These are phyloP conservation scores for Cyberlindnera euphorbiiphila DNA, from an alignment of 805 yeast genomes.

Conservation along the genomic window DNA sequence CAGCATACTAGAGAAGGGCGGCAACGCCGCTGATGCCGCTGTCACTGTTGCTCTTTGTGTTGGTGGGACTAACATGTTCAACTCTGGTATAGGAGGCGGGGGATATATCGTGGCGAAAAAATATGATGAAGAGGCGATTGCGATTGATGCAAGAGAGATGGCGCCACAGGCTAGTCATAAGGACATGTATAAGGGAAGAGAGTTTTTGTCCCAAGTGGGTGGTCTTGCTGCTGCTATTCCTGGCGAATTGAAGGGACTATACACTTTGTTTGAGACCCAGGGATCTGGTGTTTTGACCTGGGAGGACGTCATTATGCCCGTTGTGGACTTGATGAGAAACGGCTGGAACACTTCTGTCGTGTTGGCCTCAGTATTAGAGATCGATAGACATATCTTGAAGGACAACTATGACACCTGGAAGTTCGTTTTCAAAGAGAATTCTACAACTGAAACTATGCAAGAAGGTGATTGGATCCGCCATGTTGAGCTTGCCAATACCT, in stretches of 20 bases:
- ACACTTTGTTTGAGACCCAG: constrained; percentile 51
- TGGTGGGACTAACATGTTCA: constrained; percentile 77
- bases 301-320: constrained; percentile 73
- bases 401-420: constrained; percentile 47
- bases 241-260: constrained; percentile 86
- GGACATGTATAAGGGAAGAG: constrained; percentile 57
- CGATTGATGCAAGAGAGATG: constrained; percentile 84
- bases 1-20: constrained; percentile 34
- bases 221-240: constrained; percentile 91
- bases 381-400: constrained; percentile 33
- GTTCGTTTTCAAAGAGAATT: constrained; percentile 42
- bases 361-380: constrained; percentile 40
- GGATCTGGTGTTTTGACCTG: constrained; percentile 73
- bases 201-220: constrained; percentile 58
- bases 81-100: constrained; percentile 90
- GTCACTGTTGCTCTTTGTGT: constrained; percentile 85
- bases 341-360: constrained; percentile 60
- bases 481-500: constrained; percentile 59
- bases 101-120: constrained; percentile 50
- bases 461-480: constrained; percentile 62
- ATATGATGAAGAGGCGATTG: constrained; percentile 46
- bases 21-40: constrained; percentile 93
- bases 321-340: constrained; percentile 53
- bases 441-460: constrained; percentile 33
- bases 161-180: constrained; percentile 66